Percentiles rank a stretch among this genome's conserved stretches.
phyloP scores from a whole-genome alignment of 192 early-diverging fungal genomes.

The Kickxella alabastrina region DNA sequence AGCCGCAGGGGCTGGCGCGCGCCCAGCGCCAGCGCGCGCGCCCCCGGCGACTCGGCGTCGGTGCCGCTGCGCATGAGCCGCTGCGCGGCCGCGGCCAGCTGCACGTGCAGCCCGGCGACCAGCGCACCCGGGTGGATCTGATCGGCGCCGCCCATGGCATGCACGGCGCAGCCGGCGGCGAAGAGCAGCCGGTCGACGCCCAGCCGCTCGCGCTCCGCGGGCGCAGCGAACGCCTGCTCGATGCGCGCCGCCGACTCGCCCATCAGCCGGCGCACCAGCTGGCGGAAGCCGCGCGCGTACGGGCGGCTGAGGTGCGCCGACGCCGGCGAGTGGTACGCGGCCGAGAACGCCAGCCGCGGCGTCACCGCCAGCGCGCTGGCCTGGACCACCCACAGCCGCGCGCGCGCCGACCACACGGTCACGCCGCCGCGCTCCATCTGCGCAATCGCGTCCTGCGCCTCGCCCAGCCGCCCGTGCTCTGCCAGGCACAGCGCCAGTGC shows the following conservation, averaged over 20 bases:
- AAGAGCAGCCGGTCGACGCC: conserved; percentile 17
- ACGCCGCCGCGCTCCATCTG: not conserved
- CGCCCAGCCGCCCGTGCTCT: conserved; percentile 8
- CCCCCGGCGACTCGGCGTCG: not conserved
- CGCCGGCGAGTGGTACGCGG: conserved; percentile 30
- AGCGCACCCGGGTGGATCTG: no score
- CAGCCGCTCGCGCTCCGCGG: not conserved
- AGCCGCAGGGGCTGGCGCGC: conserved; percentile 11
- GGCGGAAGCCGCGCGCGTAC: no score
- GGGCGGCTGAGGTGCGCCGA: conserved; percentile 17
- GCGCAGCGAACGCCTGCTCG: not conserved
- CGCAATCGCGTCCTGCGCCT: not conserved
- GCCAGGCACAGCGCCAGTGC: conserved; percentile 27
- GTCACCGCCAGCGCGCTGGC: conserved; percentile 19
- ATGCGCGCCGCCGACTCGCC: no score
- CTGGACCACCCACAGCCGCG: conserved; percentile 11
- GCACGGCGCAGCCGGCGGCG: conserved; percentile 17
- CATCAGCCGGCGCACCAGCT: no score
- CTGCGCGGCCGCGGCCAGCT: not conserved
- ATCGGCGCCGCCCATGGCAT: conserved; percentile 10
- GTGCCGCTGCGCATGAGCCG: no score
- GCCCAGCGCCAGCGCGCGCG: not conserved
- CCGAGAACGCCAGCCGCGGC: conserved; percentile 32
- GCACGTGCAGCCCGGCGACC: not conserved
- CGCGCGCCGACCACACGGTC: conserved; percentile 2